phyloP scores from a whole-genome alignment of 1,284 basidiomycete genomes.

The Puccinia hordei region DNA sequence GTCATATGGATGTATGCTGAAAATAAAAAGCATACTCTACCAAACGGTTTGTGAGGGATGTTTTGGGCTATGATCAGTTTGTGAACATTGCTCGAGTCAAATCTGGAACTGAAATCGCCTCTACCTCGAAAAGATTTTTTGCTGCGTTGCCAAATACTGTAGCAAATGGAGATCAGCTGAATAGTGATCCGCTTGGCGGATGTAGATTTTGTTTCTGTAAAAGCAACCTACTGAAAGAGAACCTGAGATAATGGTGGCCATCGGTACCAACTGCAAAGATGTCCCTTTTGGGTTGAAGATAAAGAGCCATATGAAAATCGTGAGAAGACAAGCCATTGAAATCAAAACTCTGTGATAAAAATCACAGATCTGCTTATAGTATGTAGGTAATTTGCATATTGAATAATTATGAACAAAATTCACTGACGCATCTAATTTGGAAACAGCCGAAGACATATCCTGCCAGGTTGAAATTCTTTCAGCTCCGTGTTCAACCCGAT shows the following conservation, averaged over 20 bases:
- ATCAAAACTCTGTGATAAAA: slow-evolving; percentile 66
- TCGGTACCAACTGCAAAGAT: slow-evolving; percentile 73
- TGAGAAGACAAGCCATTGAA: slow-evolving; percentile 66
- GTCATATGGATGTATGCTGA: slow-evolving; percentile 58
- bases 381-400: neutral
- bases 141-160: slow-evolving; percentile 73
- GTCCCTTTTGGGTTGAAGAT: slow-evolving; percentile 76
- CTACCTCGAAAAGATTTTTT: slow-evolving; percentile 75
- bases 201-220: neutral
- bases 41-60: neutral
- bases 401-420: neutral
- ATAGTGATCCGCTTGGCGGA: no score
- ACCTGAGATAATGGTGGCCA: slow-evolving; percentile 70
- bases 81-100: neutral
- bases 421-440: slow-evolving; percentile 67
- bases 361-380: neutral
- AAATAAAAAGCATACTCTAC: slow-evolving; percentile 41
- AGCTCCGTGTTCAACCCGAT: neutral
- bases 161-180: neutral
- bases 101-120: neutral
- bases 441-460: slow-evolving; percentile 66
- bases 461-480: neutral
- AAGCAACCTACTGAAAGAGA: slow-evolving; percentile 53
- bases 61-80: neutral
- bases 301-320: slow-evolving; percentile 73